Evolutionary conservation across 495 filamentous ascomycete genomes (phyloP), one percentile per base, ranked within the genome.

Genomic region (Sphaerosporella brunnea): DNA sequence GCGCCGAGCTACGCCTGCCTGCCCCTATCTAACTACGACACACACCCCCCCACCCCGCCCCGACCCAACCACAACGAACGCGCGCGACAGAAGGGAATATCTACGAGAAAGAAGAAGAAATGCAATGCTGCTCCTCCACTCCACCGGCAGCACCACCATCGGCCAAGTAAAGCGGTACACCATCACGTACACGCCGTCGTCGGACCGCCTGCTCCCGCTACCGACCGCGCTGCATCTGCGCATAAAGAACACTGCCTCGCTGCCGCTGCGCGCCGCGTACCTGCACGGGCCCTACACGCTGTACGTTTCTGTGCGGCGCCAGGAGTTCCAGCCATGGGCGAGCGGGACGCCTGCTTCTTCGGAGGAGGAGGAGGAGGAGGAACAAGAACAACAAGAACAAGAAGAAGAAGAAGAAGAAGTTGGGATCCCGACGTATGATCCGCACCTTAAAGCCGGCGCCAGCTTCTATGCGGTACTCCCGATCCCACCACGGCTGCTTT

Each of bases 241-340:
- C 51, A 76, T 97, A 60, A 85, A 80, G 56, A 97, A 97, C 56
- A 83, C 80, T n/a, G 87, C 83, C 18, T 78, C 86, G 11, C 81
- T 88, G 48, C 78, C 90, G 2, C 68, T 96, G 10, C 82, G 90
- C 53, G 90, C 90, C 39, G 90, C 90, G 30, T 97, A 94, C 59
- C 75, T 97, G 34, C 90, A 93, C 64, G 90, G 90, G 0, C 90
- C 90, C 1, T 97, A 97, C 62, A 93, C 77, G 1, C 70, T 96
- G 7, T 83, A 85, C 52, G 75, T 85, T 7, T 77, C 88, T 34
- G 80, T 85, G 15, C 40, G 57, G 57, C 45, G 67, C 71, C 43
- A 51, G 45, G 58, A 61, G 32, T 61, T 61, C 35, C 40, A 48
- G 25, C 57, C 58, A 3, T 61, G 53, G 56, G 13, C n/a, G 21